Evolutionary conservation across 148 eudicot species (phyloP), one percentile per base, ranked within the genome.

Genomic region (Spergularia marina): DNA sequence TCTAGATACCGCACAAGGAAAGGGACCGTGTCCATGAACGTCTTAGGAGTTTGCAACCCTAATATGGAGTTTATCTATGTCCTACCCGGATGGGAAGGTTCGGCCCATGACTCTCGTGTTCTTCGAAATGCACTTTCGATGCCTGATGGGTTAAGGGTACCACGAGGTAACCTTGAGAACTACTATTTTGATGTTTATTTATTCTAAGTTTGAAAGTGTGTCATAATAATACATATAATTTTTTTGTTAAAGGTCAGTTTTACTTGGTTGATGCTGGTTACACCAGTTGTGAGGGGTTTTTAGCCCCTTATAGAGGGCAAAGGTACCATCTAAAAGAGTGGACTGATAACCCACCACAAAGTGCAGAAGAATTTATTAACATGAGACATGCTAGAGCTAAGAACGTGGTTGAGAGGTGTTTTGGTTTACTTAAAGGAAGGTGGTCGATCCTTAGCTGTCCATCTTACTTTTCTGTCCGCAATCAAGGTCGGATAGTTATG

Each of bases 271-370:
- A 66, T 44, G 70, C 14, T 40, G 53, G 70, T 5, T 66, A 66
- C 18, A 66, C 52, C 21, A 66, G 44, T n/a, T 16, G 70, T 40
- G 30, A 66, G 53, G 53, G 53, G 2, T 44, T 66, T 66, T 52
- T 66, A 39, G 53, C 70, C 18, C 53, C 53, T 15, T 66, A 44
- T 66, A 66, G 70, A 66, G 70, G 54, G 1, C 70, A 66, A 66
- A 39, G 70, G n/a, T 66, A 66, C 4, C 53, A 66, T 66, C 40
- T 44, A 12, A 66, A 66, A 16, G 53, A 66, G 11, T 66, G 70
- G 53, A 44, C 12, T 10, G 53, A 66, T n/a, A 21, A 66, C 39
- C 54, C 41, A 44, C 53, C 70, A 7, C 5, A 14, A 10, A 44
- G 53, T 1, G 21, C 70, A 16, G 70, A 66, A 6, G 70, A 66